Conservation (phyloP, 805 yeast species). For the Scheffersomyces amazonensis region DNA sequence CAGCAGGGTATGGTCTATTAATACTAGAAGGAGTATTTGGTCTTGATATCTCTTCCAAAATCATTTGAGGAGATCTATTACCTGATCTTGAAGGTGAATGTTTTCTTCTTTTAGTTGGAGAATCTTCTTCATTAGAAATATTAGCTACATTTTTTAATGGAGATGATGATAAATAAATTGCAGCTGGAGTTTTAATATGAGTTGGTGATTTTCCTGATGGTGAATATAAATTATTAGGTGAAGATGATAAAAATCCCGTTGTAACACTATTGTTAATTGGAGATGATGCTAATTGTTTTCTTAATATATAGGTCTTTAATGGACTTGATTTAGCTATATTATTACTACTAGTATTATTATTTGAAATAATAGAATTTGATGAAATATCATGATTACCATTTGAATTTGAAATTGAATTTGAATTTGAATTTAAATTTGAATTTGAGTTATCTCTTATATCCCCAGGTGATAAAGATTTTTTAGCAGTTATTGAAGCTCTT, state of each 20-base stretch:
- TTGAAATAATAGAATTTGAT: conserved; percentile 17
- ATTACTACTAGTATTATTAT: conserved; percentile 2
- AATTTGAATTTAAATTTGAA: not conserved
- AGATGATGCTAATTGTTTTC: conserved; percentile 11
- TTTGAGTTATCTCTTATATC: not conserved
- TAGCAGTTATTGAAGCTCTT: conserved; percentile 44
- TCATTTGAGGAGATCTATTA: conserved; percentile 19
- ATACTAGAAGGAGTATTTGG: conserved; percentile 25
- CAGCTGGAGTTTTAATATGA: conserved; percentile 33
- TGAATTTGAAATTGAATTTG: conserved; percentile 10
- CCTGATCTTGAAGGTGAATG: conserved; percentile 6
- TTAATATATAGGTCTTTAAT: conserved; percentile 26
- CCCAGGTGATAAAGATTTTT: conserved; percentile 24
- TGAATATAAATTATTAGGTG: conserved; percentile 31
- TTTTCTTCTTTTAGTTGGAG: conserved; percentile 30
- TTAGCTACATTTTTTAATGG: conserved; percentile 24
- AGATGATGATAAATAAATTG: conserved; percentile 32
- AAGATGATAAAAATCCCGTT: conserved; percentile 19
- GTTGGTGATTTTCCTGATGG: conserved; percentile 41
- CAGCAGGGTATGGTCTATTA: conserved; percentile 4
- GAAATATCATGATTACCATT: conserved; percentile 12
- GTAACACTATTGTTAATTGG: conserved; percentile 2
- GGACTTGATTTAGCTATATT: conserved; percentile 24
- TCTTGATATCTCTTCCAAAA: conserved; percentile 25
- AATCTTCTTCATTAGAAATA: conserved; percentile 14